Evolutionary conservation across 2,329 filamentous ascomycete genomes (phyloP).

Genomic region (Cercospora janseana): DNA sequence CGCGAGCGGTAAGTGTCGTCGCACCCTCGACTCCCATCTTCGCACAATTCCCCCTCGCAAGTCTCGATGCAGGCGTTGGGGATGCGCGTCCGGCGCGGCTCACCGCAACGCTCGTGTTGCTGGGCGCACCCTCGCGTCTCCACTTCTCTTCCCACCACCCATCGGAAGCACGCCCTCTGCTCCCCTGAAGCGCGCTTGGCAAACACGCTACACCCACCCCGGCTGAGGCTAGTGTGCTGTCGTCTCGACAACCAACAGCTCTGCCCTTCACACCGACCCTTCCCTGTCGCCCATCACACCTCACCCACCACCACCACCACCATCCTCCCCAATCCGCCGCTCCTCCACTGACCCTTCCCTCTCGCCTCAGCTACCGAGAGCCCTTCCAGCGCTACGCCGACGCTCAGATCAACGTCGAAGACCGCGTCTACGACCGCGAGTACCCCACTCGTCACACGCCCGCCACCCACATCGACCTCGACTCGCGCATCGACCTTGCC

Average conservation of each 20-base stretch:
- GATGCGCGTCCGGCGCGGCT: slow-evolving; percentile 2
- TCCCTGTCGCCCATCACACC: slow-evolving; percentile 28
- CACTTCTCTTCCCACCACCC: slow-evolving; percentile 10
- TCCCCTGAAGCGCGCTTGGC: slow-evolving; percentile 33
- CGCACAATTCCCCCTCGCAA: no score
- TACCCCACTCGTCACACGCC: slow-evolving; percentile 49
- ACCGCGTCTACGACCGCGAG: slow-evolving; percentile 47
- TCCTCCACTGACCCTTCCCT: slow-evolving; percentile 22
- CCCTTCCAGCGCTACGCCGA: slow-evolving; percentile 59
- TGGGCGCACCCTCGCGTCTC: slow-evolving; percentile 13
- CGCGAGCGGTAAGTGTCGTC: slow-evolving; percentile 55
- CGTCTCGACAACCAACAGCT: slow-evolving; percentile 33
- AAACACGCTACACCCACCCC: slow-evolving; percentile 36
- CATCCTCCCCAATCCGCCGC: slow-evolving; percentile 26
- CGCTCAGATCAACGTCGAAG: slow-evolving; percentile 66
- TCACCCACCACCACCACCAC: slow-evolving; percentile 20
- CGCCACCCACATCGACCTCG: slow-evolving; percentile 53
- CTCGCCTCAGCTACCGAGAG: slow-evolving; percentile 53
- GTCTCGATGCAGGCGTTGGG: neutral
- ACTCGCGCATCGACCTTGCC: slow-evolving; percentile 56
- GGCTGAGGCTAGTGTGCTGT: slow-evolving; percentile 36
- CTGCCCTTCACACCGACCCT: slow-evolving; percentile 28
- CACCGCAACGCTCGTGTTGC: slow-evolving; percentile 12
- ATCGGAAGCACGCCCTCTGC: slow-evolving; percentile 26
- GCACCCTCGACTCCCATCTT: no score